Evolutionary conservation across 2,329 filamentous ascomycete genomes (phyloP).

Genomic region (Emmonsia crescens): DNA sequence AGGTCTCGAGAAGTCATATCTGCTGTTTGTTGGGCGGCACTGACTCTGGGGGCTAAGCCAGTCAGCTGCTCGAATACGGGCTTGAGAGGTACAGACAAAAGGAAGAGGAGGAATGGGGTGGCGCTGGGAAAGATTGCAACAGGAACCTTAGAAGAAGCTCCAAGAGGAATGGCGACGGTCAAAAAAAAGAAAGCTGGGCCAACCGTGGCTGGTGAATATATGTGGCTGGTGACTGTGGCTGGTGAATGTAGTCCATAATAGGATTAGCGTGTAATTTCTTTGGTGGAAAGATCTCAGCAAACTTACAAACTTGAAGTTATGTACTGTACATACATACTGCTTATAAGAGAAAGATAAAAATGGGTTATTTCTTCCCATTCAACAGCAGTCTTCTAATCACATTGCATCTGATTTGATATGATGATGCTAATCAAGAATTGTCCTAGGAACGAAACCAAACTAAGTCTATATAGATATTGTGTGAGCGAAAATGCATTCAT

Average conservation of each 20-base stretch:
- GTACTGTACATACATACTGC: too few relatives aligned
- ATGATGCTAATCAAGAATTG: too few relatives aligned
- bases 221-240: neutral
- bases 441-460: too few relatives aligned
- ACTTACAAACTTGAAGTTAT: too few relatives aligned
- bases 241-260: neutral
- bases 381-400: too few relatives aligned
- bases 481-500: too few relatives aligned
- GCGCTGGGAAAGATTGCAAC: neutral
- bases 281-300: too few relatives aligned
- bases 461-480: too few relatives aligned
- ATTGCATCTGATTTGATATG: too few relatives aligned
- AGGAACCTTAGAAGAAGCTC: neutral
- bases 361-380: too few relatives aligned
- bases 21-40: neutral
- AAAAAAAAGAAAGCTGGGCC: neutral
- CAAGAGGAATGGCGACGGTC: neutral
- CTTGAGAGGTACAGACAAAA: neutral
- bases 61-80: neutral
- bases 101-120: neutral
- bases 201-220: neutral
- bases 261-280: too few relatives aligned
- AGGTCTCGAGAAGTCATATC: slow-evolving; percentile 54
- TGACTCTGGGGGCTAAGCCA: neutral
- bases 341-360: too few relatives aligned